Evolutionary conservation across 1,284 basidiomycete genomes (phyloP).

Genomic region (Leccinum fallax): DNA sequence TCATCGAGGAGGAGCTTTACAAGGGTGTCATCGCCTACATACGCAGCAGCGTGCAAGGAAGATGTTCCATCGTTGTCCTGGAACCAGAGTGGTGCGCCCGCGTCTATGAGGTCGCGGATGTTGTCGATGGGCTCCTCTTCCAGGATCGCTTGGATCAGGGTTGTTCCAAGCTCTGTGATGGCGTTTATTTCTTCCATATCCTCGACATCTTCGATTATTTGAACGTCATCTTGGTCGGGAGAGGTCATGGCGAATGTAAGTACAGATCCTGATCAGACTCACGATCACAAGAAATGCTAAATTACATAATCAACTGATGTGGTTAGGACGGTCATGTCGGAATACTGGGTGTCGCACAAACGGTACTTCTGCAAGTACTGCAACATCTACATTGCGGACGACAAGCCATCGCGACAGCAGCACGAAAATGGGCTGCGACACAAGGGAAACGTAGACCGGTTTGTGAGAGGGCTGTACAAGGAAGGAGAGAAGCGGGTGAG

Average conservation of each 20-base stretch:
- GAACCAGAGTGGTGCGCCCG: conserved; percentile 90
- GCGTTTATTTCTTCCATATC: conserved; percentile 45
- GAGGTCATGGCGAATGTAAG: not conserved
- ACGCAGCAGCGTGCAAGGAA: conserved; percentile 88
- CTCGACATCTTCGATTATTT: conserved; percentile 25
- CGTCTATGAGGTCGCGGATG: conserved; percentile 59
- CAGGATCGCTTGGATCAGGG: conserved; percentile 61
- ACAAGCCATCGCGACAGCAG: conserved; percentile 88
- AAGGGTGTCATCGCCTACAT: conserved; percentile 63
- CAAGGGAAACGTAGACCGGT: conserved; percentile 92
- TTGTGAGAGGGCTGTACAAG: conserved; percentile 92
- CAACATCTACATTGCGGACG: conserved; percentile 90
- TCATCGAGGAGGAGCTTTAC: conserved; percentile 71
- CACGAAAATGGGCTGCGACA: conserved; percentile 95
- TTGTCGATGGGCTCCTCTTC: conserved; percentile 49
- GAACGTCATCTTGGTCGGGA: conserved; percentile 12
- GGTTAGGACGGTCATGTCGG: conserved; percentile 56
- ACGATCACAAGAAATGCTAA: not conserved
- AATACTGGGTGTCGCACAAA: conserved; percentile 87
- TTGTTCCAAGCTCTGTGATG: conserved; percentile 53
- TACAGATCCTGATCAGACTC: not conserved
- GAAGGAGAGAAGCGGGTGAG: conserved; percentile 86
- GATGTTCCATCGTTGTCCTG: conserved; percentile 86
- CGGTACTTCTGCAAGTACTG: conserved; percentile 88
- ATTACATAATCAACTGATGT: conserved; percentile 25